phyloP scores from a whole-genome alignment of 2,329 filamentous ascomycete genomes.

The Sphaerulina populicola region DNA sequence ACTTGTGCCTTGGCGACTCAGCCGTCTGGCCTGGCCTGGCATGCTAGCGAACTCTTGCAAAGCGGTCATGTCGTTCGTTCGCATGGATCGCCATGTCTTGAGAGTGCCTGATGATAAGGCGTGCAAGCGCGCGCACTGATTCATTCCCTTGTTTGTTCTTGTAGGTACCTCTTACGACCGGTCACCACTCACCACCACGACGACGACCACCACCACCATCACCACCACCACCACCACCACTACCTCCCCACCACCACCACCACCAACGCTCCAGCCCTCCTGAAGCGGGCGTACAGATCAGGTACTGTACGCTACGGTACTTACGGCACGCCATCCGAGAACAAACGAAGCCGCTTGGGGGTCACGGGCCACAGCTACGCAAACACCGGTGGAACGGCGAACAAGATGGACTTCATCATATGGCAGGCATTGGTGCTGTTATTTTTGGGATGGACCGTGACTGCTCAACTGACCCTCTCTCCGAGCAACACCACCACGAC shows the following conservation, averaged over 20 bases:
- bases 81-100: neutral
- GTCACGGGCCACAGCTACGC: neutral
- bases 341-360: neutral
- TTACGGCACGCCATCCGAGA: neutral
- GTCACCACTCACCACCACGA: no score
- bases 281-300: neutral
- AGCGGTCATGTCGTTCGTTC: neutral
- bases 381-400: neutral
- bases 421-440: constrained; percentile 8
- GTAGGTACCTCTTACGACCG: no score
- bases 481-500: constrained; percentile 14
- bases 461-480: constrained; percentile 15
- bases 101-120: neutral
- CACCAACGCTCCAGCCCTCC: neutral
- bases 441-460: constrained; percentile 1
- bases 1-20: neutral
- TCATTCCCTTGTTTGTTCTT: neutral
- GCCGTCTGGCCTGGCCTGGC: neutral
- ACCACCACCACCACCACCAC: neutral
- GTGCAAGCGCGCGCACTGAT: neutral
- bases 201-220: no score
- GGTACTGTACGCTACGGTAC: neutral
- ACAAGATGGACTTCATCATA: neutral
- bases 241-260: neutral
- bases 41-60: neutral